phyloP scores from a whole-genome alignment of 345 rosid species.

The Eucalyptus pauciflora region DNA sequence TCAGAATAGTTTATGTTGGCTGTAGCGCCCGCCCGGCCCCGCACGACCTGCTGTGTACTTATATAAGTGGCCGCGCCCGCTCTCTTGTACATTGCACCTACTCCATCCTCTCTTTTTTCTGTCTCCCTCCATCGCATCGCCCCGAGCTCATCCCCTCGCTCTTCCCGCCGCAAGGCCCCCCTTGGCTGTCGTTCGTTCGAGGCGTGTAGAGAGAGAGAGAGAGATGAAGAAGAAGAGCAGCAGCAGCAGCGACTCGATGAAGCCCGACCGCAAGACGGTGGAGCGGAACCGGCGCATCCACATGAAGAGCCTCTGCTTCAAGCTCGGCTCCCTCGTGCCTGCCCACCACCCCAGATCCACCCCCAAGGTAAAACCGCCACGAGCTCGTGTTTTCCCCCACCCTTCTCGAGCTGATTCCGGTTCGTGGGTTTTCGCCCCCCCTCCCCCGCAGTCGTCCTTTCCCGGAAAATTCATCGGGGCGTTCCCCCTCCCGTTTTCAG shows the following conservation, averaged over 20 bases:
- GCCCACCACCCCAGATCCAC: slow-evolving; percentile 1
- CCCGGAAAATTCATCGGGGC: neutral
- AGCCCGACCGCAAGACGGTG: slow-evolving; percentile 39
- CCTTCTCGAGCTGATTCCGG: neutral
- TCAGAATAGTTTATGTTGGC: neutral
- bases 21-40: neutral
- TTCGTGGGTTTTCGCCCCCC: neutral
- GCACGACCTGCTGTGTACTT: neutral
- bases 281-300: slow-evolving; percentile 51
- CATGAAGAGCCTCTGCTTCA: slow-evolving; percentile 43
- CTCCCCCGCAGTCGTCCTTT: neutral
- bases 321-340: slow-evolving; percentile 42
- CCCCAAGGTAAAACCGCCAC: slow-evolving; percentile 19
- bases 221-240: slow-evolving; percentile 6
- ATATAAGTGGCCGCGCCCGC: neutral
- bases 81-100: neutral
- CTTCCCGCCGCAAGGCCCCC: neutral
- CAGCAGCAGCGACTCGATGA: neutral
- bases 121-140: neutral
- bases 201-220: neutral
- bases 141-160: neutral
- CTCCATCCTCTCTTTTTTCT: neutral
- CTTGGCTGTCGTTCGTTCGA: neutral
- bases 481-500: neutral
- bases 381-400: neutral